Conservation (phyloP, 768 basidiomycete species). For the Kwoniella dejecticola region DNA sequence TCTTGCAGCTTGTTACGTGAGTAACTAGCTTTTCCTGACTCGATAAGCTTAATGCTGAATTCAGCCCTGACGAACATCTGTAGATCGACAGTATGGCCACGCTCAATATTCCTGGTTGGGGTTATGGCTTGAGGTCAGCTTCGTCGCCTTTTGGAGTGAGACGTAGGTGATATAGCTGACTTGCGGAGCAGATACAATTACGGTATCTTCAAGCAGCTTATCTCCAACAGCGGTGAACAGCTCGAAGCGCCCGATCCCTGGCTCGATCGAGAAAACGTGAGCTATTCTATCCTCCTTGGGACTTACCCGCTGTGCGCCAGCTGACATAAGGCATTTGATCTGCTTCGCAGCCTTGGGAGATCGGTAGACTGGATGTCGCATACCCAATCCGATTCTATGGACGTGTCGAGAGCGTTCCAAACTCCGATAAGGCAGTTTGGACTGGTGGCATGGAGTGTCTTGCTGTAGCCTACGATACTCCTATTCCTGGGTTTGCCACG, state of each 20-base stretch:
- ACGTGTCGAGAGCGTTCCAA: slow-evolving; percentile 65
- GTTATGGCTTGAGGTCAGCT: slow-evolving; percentile 81
- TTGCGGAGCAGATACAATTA: slow-evolving; percentile 62
- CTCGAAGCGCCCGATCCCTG: slow-evolving; percentile 61
- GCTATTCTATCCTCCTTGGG: slow-evolving; percentile 1
- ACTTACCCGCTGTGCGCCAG: background rate
- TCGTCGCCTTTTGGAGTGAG: background rate
- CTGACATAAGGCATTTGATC: background rate
- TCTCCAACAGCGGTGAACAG: slow-evolving; percentile 60
- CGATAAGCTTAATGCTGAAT: background rate
- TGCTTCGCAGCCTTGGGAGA: slow-evolving; percentile 52
- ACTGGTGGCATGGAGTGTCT: slow-evolving; percentile 90
- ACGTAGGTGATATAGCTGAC: too few species aligned
- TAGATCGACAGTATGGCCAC: slow-evolving; percentile 77
- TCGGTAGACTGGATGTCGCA: slow-evolving; percentile 65
- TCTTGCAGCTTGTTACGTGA: slow-evolving; percentile 91
- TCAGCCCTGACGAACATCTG: slow-evolving; percentile 4
- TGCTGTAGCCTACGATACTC: slow-evolving; percentile 91
- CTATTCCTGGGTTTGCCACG: slow-evolving; percentile 61
- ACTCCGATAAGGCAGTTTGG: slow-evolving; percentile 56
- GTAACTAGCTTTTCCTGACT: slow-evolving; percentile 10
- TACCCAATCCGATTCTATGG: slow-evolving; percentile 80
- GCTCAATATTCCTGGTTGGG: slow-evolving; percentile 90
- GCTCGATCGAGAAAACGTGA: slow-evolving; percentile 50
- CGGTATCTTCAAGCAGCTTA: slow-evolving; percentile 93